Conservation (phyloP, 495 filamentous ascomycete species). For the Poronia punctata region DNA sequence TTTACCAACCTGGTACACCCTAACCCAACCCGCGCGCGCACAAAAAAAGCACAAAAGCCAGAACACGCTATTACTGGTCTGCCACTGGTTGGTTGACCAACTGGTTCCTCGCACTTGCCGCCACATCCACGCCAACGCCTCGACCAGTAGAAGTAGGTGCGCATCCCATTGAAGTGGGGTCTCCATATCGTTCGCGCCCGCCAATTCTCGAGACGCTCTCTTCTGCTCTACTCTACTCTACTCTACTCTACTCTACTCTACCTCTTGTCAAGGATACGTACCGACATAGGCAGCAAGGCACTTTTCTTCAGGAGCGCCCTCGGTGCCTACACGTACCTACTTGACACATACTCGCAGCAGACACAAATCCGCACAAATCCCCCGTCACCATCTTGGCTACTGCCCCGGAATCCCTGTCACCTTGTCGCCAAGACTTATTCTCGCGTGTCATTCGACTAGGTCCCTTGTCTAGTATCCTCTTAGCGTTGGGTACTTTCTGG, state of each 20-base stretch:
- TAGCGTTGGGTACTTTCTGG: no score
- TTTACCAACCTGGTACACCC: constrained; percentile 3
- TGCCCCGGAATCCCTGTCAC: no score
- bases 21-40: neutral
- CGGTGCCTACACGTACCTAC: no score
- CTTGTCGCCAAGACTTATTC: no score
- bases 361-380: no score
- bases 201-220: constrained; percentile 8
- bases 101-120: constrained; percentile 1
- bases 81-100: neutral
- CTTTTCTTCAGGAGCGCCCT: no score
- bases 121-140: constrained; percentile 9
- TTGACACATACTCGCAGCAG: no score
- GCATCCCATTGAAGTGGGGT: neutral
- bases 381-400: no score
- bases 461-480: no score
- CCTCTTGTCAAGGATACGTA: neutral
- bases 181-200: constrained; percentile 6
- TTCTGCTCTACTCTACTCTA: neutral
- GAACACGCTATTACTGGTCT: neutral
- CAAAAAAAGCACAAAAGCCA: neutral
- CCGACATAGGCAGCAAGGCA: neutral
- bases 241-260: neutral
- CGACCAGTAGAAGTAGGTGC: no score
- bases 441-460: no score